Conservation (phyloP, 352 stramenopile genomes). For the Pythium pyrilobum region DNA sequence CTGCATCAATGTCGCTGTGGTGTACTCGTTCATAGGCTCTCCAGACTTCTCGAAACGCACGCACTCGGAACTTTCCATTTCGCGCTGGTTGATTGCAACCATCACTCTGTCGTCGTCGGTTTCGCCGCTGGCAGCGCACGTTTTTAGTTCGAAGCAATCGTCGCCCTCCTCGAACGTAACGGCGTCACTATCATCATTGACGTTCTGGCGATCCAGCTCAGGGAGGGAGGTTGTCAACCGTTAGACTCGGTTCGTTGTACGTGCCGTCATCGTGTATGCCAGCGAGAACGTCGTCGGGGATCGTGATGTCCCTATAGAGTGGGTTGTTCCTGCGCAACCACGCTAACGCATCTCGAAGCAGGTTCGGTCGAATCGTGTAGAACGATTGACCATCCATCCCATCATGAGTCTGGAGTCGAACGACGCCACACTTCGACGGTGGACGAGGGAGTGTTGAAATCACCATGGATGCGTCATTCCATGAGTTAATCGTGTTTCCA, state of each 20-base stretch:
- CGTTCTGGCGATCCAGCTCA: too few species aligned
- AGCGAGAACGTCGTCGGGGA: not conserved
- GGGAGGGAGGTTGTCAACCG: too few species aligned
- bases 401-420: not conserved
- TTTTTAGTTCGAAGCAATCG: too few species aligned
- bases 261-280: not conserved
- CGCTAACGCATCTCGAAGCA: not conserved
- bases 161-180: too few species aligned
- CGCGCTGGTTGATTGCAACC: not conserved
- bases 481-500: slow-evolving; percentile 8
- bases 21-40: slow-evolving; percentile 15
- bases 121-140: too few species aligned
- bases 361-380: slow-evolving; percentile 1
- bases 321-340: slow-evolving; percentile 2
- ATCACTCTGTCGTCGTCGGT: not conserved
- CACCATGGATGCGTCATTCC: slow-evolving; percentile 6
- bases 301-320: not conserved
- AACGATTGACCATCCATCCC: not conserved
- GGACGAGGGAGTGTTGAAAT: not conserved
- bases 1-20: slow-evolving; percentile 13
- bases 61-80: not conserved
- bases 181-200: too few species aligned
- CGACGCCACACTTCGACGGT: not conserved
- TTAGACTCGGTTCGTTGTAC: not conserved
- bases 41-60: not conserved